Percentiles rank a stretch among this genome's conserved stretches.
Conservation (phyloP, 257 asterid species). For the Ilex aquifolium region DNA sequence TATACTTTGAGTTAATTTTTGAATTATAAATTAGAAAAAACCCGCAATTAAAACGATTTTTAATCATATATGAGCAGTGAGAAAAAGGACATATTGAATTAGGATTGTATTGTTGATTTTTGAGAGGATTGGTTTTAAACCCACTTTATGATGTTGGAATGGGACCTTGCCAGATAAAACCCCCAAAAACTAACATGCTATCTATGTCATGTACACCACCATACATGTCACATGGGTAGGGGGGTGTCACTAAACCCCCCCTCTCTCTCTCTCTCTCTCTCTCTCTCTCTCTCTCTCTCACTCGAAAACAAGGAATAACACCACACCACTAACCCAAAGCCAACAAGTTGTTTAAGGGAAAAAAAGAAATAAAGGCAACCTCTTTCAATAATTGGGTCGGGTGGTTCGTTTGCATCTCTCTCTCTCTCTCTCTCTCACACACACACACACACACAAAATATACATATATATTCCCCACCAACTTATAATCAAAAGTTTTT, state of each 20-base stretch:
- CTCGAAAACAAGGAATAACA: conserved; percentile 18
- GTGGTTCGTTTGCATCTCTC: too few relatives aligned
- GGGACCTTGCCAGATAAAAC: conserved; percentile 41
- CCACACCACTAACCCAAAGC: conserved; percentile 15
- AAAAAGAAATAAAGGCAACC: conserved; percentile 14
- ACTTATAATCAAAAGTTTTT: too few relatives aligned
- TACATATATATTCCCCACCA: too few relatives aligned
- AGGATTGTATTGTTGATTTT: too few relatives aligned
- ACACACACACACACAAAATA: too few relatives aligned
- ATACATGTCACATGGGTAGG: conserved; percentile 47
- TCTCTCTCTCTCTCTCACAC: too few relatives aligned
- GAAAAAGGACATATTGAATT: too few relatives aligned
- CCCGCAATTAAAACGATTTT: too few relatives aligned
- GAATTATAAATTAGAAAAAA: too few relatives aligned
- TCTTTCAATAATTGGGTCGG: background rate
- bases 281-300: conserved; percentile 9
- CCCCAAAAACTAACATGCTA: conserved; percentile 26
- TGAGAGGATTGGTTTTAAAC: conserved; percentile 7
- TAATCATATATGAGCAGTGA: too few relatives aligned
- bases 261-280: conserved; percentile 8
- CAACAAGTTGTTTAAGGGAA: background rate
- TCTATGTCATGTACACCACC: conserved; percentile 34
- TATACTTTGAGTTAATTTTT: too few relatives aligned
- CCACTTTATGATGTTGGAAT: conserved; percentile 20
- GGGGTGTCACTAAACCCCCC: background rate